phyloP scores from a whole-genome alignment of 2,329 filamentous ascomycete species.

The Purpureocillium lavendulum region DNA sequence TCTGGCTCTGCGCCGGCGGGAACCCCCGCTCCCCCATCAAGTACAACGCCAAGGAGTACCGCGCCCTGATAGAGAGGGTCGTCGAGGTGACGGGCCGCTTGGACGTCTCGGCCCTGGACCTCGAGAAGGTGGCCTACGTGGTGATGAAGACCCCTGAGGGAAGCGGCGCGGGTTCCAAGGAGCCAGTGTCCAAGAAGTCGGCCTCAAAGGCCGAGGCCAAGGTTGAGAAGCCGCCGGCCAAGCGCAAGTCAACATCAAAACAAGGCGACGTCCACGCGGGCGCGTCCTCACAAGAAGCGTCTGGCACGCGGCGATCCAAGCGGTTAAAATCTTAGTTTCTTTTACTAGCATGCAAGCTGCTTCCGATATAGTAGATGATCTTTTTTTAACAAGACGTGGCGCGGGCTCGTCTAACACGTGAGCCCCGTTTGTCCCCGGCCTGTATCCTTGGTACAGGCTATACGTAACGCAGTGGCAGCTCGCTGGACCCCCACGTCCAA shows the following conservation, averaged over 20 bases:
- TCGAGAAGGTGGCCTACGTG: conserved; percentile 66
- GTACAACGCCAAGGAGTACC: conserved; percentile 64
- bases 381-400: not conserved
- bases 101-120: conserved; percentile 47
- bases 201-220: not conserved
- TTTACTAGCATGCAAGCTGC: not conserved
- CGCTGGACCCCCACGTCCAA: no score
- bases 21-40: conserved; percentile 44
- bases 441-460: no score
- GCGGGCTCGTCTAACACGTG: no score
- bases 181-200: conserved; percentile 1
- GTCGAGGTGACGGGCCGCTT: conserved; percentile 38
- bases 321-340: conserved; percentile 3
- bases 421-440: no score
- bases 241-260: conserved; percentile 11
- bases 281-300: not conserved
- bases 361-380: not conserved
- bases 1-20: conserved; percentile 57
- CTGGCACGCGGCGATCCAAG: conserved; percentile 8
- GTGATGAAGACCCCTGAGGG: conserved; percentile 39
- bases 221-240: conserved; percentile 3
- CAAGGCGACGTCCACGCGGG: not conserved
- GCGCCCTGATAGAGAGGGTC: conserved; percentile 38
- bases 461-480: no score
- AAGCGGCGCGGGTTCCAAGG: not conserved